Evolutionary conservation across 129 eudicot species (phyloP), one percentile per base, ranked within the genome.

Genomic region (Erigeron canadensis): DNA sequence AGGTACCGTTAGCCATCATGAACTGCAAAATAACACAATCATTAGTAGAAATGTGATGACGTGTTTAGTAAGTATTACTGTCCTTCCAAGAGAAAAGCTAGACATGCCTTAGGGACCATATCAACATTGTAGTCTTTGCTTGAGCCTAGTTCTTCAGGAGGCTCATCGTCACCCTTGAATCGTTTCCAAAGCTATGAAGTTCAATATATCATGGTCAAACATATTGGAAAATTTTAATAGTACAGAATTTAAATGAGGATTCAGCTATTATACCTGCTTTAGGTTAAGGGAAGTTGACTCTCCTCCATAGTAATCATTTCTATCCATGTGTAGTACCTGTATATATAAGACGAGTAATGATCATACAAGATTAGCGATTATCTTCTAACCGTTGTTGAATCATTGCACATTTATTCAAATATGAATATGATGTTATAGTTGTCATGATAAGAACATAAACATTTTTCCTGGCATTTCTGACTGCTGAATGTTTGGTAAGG

Each of bases 1-100:
- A 75, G 22, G 81, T 80, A 63, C 88, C 93, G 79, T 87, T 87
- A 39, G 93, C 93, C 93, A 87, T 87, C 93, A 87, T 87, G 70
- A 84, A 87, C 93, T 87, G 83, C 77, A 70, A 77, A 75, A 71
- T 7, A 28, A 71, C 73, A 75, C 11, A 82, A 76, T 11, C 57
- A 40, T 41, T 60, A 71, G 18, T 9, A 53, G 64, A 40, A 22
- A 28, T 44, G 8, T 15, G 53, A 21, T 38, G 43, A 23, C 11
- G 56, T 46, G 21, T 15, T 12, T 21, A 53, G 58, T 10, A 47
- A 34, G 64, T 74, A 44, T 67, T 19, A 45, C 19, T 10, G 10
- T 54, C 41, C 21, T 16, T 62, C 63, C 17, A 1, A 37, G 55
- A 56, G 37, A 50, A n/a, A 73, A 19, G 56, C 8, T 38, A 47